Percentiles rank a stretch among this genome's conserved stretches.
Evolutionary conservation across 225 moss, liverwort and hornwort genomes (phyloP).

Genomic region (Marchantia paleacea): DNA sequence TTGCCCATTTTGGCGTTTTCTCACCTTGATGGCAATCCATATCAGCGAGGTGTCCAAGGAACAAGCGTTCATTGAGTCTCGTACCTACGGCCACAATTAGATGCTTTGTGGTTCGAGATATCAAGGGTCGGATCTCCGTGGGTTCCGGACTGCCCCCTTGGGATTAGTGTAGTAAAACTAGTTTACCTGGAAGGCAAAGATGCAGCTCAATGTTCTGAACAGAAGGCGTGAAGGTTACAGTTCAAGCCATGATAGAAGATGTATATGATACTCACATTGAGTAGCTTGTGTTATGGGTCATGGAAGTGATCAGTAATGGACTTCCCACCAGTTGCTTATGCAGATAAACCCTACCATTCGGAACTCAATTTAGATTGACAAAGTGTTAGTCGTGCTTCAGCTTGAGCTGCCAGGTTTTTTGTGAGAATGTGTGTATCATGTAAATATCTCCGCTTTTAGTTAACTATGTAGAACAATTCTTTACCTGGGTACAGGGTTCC

Average conservation of each 20-base stretch:
- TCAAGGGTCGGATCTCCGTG: background rate
- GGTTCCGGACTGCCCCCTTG: background rate
- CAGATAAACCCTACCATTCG: background rate
- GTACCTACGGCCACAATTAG: background rate
- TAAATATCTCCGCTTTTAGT: constrained; percentile 8
- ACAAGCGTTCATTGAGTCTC: constrained; percentile 3
- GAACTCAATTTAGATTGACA: background rate
- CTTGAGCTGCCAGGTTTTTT: constrained; percentile 3
- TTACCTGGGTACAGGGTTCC: no score
- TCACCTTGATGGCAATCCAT: background rate
- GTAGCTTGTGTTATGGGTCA: constrained; percentile 15
- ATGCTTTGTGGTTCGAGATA: background rate
- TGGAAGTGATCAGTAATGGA: background rate
- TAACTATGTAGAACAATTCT: constrained; percentile 5
- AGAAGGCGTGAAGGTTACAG: background rate
- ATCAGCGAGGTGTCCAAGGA: background rate
- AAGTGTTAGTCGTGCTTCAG: background rate
- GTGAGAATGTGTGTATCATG: constrained; percentile 11
- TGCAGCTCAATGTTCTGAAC: constrained; percentile 13
- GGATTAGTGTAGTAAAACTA: constrained; percentile 5
- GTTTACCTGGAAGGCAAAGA: constrained; percentile 7
- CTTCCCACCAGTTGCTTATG: background rate
- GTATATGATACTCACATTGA: constrained; percentile 13
- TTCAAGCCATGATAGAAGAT: constrained; percentile 5
- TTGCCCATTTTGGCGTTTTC: background rate